A percentile compares a stretch with the other conserved stretches of the same genome.
Evolutionary conservation across 1,284 basidiomycete species (phyloP).

Genomic region (Moesziomyces globuligerus): DNA sequence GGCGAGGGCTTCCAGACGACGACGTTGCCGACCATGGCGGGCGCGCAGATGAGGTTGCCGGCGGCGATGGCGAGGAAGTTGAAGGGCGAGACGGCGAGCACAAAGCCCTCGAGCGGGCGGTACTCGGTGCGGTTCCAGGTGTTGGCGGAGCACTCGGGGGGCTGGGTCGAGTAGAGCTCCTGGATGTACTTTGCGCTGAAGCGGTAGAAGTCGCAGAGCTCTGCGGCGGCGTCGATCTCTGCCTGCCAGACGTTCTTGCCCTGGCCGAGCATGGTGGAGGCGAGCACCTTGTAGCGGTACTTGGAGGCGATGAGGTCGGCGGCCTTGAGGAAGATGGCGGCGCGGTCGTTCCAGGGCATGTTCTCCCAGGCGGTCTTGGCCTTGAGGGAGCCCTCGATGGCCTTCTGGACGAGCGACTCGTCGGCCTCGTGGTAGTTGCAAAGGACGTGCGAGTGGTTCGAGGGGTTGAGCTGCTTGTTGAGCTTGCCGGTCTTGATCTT

Average conservation of each 20-base stretch:
- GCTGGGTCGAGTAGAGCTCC: conserved; percentile 90
- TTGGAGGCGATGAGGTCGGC: conserved; percentile 88
- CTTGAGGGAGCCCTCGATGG: conserved; percentile 87
- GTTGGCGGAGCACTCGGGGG: conserved; percentile 83
- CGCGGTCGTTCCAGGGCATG: conserved; percentile 94
- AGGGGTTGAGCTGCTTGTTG: conserved; percentile 67
- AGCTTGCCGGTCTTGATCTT: conserved; percentile 84
- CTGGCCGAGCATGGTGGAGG: conserved; percentile 97
- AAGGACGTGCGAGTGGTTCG: conserved; percentile 76
- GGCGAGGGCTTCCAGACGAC: conserved; percentile 98
- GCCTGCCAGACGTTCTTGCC: conserved; percentile 99
- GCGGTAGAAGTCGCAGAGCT: conserved; percentile 92
- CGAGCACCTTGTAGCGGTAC: conserved; percentile 90
- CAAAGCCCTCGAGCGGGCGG: conserved; percentile 95
- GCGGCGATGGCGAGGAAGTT: conserved; percentile 76
- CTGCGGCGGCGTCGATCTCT: conserved; percentile 98
- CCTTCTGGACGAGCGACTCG: conserved; percentile 73
- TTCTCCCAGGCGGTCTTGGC: conserved; percentile 90
- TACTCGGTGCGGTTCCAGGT: conserved; percentile 98
- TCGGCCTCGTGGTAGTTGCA: conserved; percentile 91
- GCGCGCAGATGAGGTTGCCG: conserved; percentile 71
- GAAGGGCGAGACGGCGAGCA: conserved; percentile 96
- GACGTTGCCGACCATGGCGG: conserved; percentile 93
- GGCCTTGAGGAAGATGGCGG: conserved; percentile 92
- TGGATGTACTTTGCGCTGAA: conserved; percentile 97